Evolutionary conservation across 1,284 basidiomycete genomes (phyloP).

Genomic region (Grifola frondosa): DNA sequence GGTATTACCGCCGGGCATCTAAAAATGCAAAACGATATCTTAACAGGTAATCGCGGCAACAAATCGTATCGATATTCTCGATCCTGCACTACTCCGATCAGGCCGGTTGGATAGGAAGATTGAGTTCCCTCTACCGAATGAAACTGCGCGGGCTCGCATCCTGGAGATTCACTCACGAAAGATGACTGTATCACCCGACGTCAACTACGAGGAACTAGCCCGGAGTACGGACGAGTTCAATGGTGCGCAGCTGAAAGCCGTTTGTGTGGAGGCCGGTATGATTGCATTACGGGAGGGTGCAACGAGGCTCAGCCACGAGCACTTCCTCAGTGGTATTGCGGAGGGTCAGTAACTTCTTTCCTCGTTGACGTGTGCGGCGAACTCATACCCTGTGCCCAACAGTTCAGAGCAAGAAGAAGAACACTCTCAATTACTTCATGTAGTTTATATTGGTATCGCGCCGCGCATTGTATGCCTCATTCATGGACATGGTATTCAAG

Average conservation of each 20-base stretch:
- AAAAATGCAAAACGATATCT: too few species aligned
- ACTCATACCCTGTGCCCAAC: slow-evolving; percentile 18
- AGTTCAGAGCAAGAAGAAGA: slow-evolving; percentile 98
- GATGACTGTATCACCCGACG: slow-evolving; percentile 78
- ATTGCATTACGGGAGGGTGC: slow-evolving; percentile 94
- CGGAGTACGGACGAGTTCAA: slow-evolving; percentile 80
- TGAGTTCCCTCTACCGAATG: slow-evolving; percentile 79
- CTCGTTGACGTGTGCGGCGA: slow-evolving; percentile 13
- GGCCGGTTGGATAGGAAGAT: slow-evolving; percentile 80
- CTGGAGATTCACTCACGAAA: slow-evolving; percentile 88
- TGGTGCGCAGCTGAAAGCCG: slow-evolving; percentile 80
- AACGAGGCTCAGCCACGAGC: slow-evolving; percentile 86
- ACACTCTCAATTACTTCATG: slow-evolving; percentile 88
- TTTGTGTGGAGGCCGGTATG: slow-evolving; percentile 99
- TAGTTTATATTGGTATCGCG: too few species aligned
- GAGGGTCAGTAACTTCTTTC: slow-evolving; percentile 59
- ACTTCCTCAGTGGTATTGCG: slow-evolving; percentile 90
- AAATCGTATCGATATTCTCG: slow-evolving; percentile 97
- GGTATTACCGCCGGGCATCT: too few species aligned
- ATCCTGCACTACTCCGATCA: slow-evolving; percentile 75
- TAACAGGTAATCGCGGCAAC: slow-evolving; percentile 94
- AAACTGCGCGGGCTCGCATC: slow-evolving; percentile 71
- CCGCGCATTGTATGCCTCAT: slow-evolving; percentile 5
- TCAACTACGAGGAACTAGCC: slow-evolving; percentile 79
- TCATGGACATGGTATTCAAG: slow-evolving; percentile 6